phyloP scores from a whole-genome alignment of 495 filamentous ascomycete genomes.

The Penicillium mononematosum region DNA sequence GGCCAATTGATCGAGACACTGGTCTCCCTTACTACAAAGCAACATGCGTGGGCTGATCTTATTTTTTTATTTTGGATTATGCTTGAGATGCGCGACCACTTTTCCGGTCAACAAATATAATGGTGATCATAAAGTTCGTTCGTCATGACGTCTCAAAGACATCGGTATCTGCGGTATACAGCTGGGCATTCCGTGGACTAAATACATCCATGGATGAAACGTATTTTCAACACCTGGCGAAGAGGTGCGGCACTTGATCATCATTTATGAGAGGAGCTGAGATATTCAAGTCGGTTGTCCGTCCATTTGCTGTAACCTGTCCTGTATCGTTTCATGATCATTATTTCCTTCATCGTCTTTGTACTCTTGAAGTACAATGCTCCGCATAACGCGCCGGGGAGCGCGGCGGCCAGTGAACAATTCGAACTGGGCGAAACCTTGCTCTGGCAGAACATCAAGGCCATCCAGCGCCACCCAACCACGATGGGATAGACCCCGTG shows the following conservation, averaged over 20 bases:
- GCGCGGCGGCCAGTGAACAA: conserved; percentile 75
- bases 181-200: too few species aligned
- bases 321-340: conserved; percentile 33
- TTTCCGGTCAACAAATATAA: too few species aligned
- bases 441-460: conserved; percentile 72
- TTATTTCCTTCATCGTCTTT: conserved; percentile 40
- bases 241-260: neutral
- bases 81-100: too few species aligned
- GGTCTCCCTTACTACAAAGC: too few species aligned
- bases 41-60: too few species aligned
- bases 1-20: too few species aligned
- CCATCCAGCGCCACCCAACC: conserved; percentile 76
- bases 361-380: conserved; percentile 42
- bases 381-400: conserved; percentile 65
- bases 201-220: too few species aligned
- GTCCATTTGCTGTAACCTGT: conserved; percentile 38
- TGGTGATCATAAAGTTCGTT: too few species aligned
- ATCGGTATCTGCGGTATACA: too few species aligned
- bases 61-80: too few species aligned
- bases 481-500: conserved; percentile 52
- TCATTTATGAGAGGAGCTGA: neutral
- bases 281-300: conserved; percentile 36
- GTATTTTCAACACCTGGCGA: too few species aligned
- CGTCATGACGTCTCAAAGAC: too few species aligned
- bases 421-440: conserved; percentile 80